Percentiles rank a stretch among this genome's conserved stretches.
phyloP scores from a whole-genome alignment of 495 filamentous ascomycete genomes.

The Mytilinidion resinicola region DNA sequence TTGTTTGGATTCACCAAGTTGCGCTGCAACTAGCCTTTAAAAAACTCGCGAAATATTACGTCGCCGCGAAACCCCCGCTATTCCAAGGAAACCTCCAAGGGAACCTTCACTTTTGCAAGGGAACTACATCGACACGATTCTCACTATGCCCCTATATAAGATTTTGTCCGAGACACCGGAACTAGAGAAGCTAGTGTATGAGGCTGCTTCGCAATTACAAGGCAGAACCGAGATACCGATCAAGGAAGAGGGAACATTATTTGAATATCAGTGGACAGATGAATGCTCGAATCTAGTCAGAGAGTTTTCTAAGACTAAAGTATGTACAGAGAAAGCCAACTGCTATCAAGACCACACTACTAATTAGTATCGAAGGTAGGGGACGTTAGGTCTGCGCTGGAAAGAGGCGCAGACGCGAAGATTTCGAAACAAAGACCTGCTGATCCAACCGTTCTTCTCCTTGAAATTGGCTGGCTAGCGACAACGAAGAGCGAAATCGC shows the following conservation, averaged over 20 bases:
- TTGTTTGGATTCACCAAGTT: neutral
- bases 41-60: neutral
- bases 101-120: neutral
- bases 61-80: too few species aligned
- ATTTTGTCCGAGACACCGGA: neutral
- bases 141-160: neutral
- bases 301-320: neutral
- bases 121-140: neutral
- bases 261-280: neutral
- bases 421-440: neutral
- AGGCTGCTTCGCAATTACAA: neutral
- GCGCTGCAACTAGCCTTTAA: neutral
- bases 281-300: neutral
- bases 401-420: neutral
- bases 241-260: neutral
- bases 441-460: neutral
- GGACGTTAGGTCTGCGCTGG: neutral
- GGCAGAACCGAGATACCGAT: neutral
- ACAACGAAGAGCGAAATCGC: neutral
- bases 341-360: neutral
- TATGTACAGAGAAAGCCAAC: neutral
- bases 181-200: neutral
- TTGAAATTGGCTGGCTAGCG: neutral
- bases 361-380: neutral
- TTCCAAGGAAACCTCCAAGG: neutral